Percentiles rank a stretch among this genome's conserved stretches.
Conservation (phyloP, 768 basidiomycete species). For the Trametes gibbosa region DNA sequence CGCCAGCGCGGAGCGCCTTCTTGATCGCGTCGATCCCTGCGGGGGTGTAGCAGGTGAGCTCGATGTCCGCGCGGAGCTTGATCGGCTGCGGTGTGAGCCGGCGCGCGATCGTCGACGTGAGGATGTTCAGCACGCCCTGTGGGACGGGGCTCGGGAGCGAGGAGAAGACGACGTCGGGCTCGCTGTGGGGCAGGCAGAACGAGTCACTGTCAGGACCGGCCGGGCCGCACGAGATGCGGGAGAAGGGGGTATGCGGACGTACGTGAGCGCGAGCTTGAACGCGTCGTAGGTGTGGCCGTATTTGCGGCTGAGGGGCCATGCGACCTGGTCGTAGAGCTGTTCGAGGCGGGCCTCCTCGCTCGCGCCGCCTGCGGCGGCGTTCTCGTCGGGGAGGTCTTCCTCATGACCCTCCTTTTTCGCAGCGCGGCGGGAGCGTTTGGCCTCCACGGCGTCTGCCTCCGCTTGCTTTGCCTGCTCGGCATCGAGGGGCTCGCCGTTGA, state of each 20-base stretch:
- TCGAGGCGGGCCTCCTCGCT: slow-evolving; percentile 83
- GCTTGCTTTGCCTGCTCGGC: slow-evolving; percentile 26
- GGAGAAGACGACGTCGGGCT: slow-evolving; percentile 79
- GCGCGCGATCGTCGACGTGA: slow-evolving; percentile 85
- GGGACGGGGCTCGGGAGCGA: slow-evolving; percentile 59
- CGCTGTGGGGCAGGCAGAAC: slow-evolving; percentile 38
- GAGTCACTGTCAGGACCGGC: neutral
- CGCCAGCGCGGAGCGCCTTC: slow-evolving; percentile 85
- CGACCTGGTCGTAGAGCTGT: slow-evolving; percentile 84
- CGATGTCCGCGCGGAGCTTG: slow-evolving; percentile 97
- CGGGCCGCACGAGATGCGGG: neutral
- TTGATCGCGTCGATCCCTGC: slow-evolving; percentile 97
- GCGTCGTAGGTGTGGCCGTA: slow-evolving; percentile 98
- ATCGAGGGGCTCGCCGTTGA: slow-evolving; percentile 32
- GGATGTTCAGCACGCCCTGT: slow-evolving; percentile 54
- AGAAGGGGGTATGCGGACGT: slow-evolving; percentile 30
- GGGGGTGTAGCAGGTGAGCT: slow-evolving; percentile 94
- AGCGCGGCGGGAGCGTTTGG: slow-evolving; percentile 45
- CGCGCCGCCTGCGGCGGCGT: slow-evolving; percentile 31
- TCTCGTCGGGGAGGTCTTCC: slow-evolving; percentile 41
- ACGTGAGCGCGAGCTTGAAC: slow-evolving; percentile 96
- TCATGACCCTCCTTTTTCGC: slow-evolving; percentile 45
- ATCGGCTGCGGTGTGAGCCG: slow-evolving; percentile 97
- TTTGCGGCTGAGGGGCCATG: slow-evolving; percentile 88
- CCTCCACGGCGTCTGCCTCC: slow-evolving; percentile 39